phyloP scores from a whole-genome alignment of 2,329 filamentous ascomycete species.

The Beauveria scarabaeidicola region DNA sequence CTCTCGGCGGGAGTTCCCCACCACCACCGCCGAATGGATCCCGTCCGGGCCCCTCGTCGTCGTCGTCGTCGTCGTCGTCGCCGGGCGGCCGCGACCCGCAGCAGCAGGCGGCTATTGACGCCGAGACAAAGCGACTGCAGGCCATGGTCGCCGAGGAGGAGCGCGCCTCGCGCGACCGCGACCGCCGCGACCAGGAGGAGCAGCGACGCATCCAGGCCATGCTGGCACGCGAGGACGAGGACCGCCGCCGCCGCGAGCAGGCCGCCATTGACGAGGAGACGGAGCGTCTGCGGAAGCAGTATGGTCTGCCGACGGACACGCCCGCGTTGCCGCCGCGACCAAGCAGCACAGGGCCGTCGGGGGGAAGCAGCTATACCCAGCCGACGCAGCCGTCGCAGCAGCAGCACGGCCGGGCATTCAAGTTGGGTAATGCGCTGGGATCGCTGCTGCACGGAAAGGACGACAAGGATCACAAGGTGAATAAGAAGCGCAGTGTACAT shows the following conservation, averaged over 20 bases:
- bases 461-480: slow-evolving; percentile 10
- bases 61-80: slow-evolving; percentile 26
- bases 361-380: background rate
- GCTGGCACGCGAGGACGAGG: slow-evolving; percentile 57
- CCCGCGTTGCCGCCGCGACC: slow-evolving; percentile 8
- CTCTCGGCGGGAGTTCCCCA: slow-evolving; percentile 23
- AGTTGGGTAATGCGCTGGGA: slow-evolving; percentile 10
- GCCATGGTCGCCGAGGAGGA: slow-evolving; percentile 43
- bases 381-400: slow-evolving; percentile 3
- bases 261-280: slow-evolving; percentile 70
- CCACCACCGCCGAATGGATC: slow-evolving; percentile 38
- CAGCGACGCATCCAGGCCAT: slow-evolving; percentile 52
- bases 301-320: slow-evolving; percentile 40
- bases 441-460: slow-evolving; percentile 6
- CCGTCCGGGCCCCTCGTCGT: slow-evolving; percentile 31
- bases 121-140: slow-evolving; percentile 67
- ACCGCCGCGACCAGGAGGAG: slow-evolving; percentile 46
- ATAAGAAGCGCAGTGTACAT: slow-evolving; percentile 12
- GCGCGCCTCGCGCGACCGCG: slow-evolving; percentile 46
- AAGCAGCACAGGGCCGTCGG: slow-evolving; percentile 5
- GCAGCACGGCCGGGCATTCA: slow-evolving; percentile 9
- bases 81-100: slow-evolving; percentile 15
- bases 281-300: slow-evolving; percentile 62
- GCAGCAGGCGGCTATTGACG: slow-evolving; percentile 47
- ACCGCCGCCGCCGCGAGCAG: slow-evolving; percentile 39